A percentile compares a stretch with the other conserved stretches of the same genome.
Evolutionary conservation across 208 protist genomes (phyloP).

Genomic region (Paratrypanosoma confusum): DNA sequence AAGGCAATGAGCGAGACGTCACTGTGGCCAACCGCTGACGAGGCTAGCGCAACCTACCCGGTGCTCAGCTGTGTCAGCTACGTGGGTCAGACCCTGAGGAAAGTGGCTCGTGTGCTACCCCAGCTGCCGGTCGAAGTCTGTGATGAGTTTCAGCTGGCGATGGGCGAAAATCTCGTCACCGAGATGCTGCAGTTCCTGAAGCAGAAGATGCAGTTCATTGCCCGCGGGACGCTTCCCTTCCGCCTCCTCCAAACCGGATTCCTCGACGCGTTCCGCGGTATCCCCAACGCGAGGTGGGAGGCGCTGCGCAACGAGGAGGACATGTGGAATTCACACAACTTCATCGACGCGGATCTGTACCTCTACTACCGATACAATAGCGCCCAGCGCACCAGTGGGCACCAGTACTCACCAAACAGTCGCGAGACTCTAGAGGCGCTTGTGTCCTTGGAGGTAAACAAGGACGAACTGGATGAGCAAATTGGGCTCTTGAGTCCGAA

Average conservation of each 20-base stretch:
- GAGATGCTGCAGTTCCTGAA: conserved; percentile 64
- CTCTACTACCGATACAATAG: conserved; percentile 66
- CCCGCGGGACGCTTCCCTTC: conserved; percentile 36
- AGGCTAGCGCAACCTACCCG: conserved; percentile 22
- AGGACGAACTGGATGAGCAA: conserved; percentile 17
- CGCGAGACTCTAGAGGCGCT: conserved; percentile 21
- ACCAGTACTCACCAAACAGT: conserved; percentile 37
- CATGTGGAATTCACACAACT: conserved; percentile 22
- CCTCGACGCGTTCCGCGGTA: conserved; percentile 51
- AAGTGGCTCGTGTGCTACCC: conserved; percentile 35
- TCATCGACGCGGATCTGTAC: conserved; percentile 55
- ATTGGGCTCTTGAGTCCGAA: conserved; percentile 34
- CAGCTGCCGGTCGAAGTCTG: conserved; percentile 38
- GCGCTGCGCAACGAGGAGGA: conserved; percentile 41
- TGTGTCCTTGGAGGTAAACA: conserved; percentile 5
- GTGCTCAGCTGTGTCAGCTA: conserved; percentile 66
- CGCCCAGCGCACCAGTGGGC: conserved; percentile 58
- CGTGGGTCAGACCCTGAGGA: conserved; percentile 58
- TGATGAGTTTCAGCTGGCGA: conserved; percentile 47
- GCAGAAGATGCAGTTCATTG: conserved; percentile 48
- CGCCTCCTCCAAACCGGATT: conserved; percentile 50
- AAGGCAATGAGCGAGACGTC: not conserved
- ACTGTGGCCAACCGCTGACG: conserved; percentile 49
- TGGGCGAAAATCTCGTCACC: conserved; percentile 44
- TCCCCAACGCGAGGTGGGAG: conserved; percentile 35